Evolutionary conservation across 2,329 filamentous ascomycete genomes (phyloP).

Genomic region (Neofusicoccum cordaticola): DNA sequence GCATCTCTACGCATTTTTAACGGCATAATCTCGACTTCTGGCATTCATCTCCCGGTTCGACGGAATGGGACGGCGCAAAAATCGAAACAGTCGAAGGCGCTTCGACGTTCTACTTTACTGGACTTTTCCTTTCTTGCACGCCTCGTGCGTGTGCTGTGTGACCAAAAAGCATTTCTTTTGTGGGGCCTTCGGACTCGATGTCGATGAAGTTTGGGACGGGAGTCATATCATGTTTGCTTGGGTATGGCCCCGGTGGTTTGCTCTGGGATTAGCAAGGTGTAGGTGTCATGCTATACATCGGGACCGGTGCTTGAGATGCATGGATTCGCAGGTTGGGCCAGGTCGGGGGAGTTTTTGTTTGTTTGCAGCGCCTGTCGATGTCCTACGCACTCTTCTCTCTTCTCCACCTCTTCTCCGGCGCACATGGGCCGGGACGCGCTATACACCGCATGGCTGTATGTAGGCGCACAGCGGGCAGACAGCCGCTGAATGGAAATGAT

Average conservation of each 20-base stretch:
- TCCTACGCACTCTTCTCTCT: slow-evolving; percentile 1
- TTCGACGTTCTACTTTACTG: neutral
- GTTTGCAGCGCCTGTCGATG: slow-evolving; percentile 6
- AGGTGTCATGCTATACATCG: slow-evolving; percentile 12
- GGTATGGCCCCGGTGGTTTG: slow-evolving; percentile 13
- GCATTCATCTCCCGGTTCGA: slow-evolving; percentile 9
- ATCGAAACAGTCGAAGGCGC: neutral
- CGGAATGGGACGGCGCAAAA: slow-evolving; percentile 10
- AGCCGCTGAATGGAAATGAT: slow-evolving; percentile 6
- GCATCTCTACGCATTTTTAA: slow-evolving; percentile 14
- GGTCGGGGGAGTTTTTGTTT: slow-evolving; percentile 7
- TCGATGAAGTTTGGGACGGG: neutral
- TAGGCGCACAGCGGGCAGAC: slow-evolving; percentile 8
- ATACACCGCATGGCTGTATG: slow-evolving; percentile 15
- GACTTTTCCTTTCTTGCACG: slow-evolving; percentile 5
- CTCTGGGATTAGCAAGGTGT: slow-evolving; percentile 17
- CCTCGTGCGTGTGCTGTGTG: slow-evolving; percentile 1
- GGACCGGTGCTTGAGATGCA: slow-evolving; percentile 16
- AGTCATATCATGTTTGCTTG: slow-evolving; percentile 9
- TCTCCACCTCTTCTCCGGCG: slow-evolving; percentile 1
- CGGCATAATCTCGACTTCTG: slow-evolving; percentile 13
- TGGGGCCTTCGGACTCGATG: neutral
- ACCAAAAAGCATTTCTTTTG: slow-evolving; percentile 9
- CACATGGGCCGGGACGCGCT: slow-evolving; percentile 1
- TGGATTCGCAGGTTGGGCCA: neutral